Conservation (phyloP, 306 rosid genomes). For the Amphicarpaea edgeworthii region DNA sequence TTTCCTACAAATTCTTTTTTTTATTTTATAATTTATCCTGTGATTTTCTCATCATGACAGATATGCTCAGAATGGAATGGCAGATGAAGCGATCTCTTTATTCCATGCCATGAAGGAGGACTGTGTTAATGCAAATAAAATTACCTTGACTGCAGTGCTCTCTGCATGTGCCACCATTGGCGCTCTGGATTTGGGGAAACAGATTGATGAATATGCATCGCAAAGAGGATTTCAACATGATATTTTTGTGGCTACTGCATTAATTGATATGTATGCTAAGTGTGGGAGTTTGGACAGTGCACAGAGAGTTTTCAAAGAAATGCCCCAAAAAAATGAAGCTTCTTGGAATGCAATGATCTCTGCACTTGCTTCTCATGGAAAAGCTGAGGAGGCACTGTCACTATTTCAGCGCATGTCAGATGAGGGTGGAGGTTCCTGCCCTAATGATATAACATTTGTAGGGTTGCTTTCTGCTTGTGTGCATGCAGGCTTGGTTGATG, state of each 20-base stretch:
- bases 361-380: slow-evolving; percentile 93
- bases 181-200: slow-evolving; percentile 80
- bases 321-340: slow-evolving; percentile 86
- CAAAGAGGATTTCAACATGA: slow-evolving; percentile 70
- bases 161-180: slow-evolving; percentile 86
- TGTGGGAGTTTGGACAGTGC: slow-evolving; percentile 90
- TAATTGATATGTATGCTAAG: slow-evolving; percentile 93
- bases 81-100: slow-evolving; percentile 76
- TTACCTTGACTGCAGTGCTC: slow-evolving; percentile 72
- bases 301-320: slow-evolving; percentile 65
- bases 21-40: neutral
- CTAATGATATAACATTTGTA: slow-evolving; percentile 89
- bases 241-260: slow-evolving; percentile 78
- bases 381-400: slow-evolving; percentile 75
- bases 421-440: slow-evolving; percentile 64
- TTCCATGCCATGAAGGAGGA: slow-evolving; percentile 72
- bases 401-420: slow-evolving; percentile 71
- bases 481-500: slow-evolving; percentile 79
- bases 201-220: slow-evolving; percentile 69
- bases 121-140: slow-evolving; percentile 66
- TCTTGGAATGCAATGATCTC: slow-evolving; percentile 98
- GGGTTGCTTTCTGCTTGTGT: slow-evolving; percentile 95
- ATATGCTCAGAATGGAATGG: slow-evolving; percentile 93
- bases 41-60: slow-evolving; percentile 55
- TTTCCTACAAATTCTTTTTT: neutral